Evolutionary conservation across 352 stramenopile species (phyloP), one percentile per base, ranked within the genome.

Genomic region (Pythium periplocum): DNA sequence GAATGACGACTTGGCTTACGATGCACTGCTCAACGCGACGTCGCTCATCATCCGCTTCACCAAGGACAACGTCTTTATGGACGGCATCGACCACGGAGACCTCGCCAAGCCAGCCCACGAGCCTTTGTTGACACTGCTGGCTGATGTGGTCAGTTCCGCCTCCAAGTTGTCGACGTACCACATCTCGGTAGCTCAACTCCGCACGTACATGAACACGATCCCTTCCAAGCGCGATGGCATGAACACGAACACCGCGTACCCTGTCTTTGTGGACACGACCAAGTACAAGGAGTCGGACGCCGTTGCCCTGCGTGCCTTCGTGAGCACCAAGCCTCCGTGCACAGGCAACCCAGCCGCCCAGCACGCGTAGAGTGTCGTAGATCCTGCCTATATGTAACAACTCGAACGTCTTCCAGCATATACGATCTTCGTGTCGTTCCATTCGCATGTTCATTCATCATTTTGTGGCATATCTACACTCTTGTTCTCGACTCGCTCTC

Each of bases 181-280:
- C n/a, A 48, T 84, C 36, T 72, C 51, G 4, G 69, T 70, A 50
- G 12, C 39, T 5, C 53, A 72, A 57, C 59, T 87, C 48, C 76
- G 71, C 48, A 55, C 53, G 12, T 87, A 72, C 69, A 84, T 87
- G 71, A 68, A 68, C 45, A 66, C 61, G 5, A 57, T 87, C 44
- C 71, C 66, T 38, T 84, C 76, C 45, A 87, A 87, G 63, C 66
- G 51, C 4, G 71, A 84, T 44, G 73, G 63, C 39, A 87, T 87
- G 76, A 55, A 87, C 57, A 72, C 48, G 47, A 64, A 55, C 3
- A 67, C 60, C 31, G 56, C 71, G 17, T 87, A 69, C 45, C 71
- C 73, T 3, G 64, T 75, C 10, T 87, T 65, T 51, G 71, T 84
- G 4, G 67, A 87, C 53, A 84, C 76, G 10, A 53, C 62, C 57